Conservation (phyloP, 2,329 filamentous ascomycete genomes). For the Sporothrix protearum region DNA sequence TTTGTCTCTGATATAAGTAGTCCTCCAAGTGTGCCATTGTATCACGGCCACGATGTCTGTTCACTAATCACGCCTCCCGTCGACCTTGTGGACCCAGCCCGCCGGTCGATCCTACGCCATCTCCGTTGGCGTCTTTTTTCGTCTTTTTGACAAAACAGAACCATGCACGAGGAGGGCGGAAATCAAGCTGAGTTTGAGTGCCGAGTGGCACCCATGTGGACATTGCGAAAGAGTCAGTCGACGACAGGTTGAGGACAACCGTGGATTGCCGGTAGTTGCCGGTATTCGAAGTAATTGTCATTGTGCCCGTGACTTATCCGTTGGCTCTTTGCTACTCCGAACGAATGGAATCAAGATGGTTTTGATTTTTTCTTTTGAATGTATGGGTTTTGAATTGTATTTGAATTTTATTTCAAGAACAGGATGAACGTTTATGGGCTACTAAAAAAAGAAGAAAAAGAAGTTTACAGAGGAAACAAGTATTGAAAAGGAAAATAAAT, state of each 20-base stretch:
- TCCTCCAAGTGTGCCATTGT: background rate
- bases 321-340: too few species aligned
- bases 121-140: background rate
- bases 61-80: conserved; percentile 1
- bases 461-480: too few species aligned
- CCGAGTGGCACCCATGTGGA: background rate
- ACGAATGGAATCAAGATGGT: too few species aligned
- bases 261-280: background rate
- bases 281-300: background rate
- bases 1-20: background rate
- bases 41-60: background rate
- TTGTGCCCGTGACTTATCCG: too few species aligned
- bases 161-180: too few species aligned
- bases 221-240: background rate
- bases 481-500: background rate
- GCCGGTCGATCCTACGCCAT: background rate
- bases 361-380: too few species aligned
- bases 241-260: background rate
- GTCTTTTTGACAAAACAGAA: conserved; percentile 13
- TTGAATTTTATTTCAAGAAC: too few species aligned
- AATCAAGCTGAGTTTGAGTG: background rate
- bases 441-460: too few species aligned
- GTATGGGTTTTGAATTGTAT: too few species aligned
- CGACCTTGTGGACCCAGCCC: background rate
- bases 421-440: too few species aligned